A percentile compares a stretch with the other conserved stretches of the same genome.
Evolutionary conservation across 2,329 filamentous ascomycete species (phyloP).

Genomic region (Colletotrichum melonis): DNA sequence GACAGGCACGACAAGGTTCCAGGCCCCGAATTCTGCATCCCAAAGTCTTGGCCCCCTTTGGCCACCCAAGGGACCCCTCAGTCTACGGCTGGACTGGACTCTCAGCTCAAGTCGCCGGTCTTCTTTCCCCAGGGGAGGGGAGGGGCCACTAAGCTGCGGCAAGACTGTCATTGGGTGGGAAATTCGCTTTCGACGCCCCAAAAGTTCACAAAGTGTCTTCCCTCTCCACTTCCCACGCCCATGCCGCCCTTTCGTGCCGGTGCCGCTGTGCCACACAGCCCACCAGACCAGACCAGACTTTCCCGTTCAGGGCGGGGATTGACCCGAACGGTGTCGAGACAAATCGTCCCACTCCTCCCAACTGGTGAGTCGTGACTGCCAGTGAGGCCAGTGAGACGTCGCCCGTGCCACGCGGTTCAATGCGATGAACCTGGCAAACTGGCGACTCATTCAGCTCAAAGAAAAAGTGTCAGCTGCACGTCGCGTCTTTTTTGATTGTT

Average conservation of each 20-base stretch:
- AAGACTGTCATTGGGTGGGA: conserved; percentile 9
- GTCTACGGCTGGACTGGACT: not conserved
- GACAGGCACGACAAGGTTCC: conserved; percentile 5
- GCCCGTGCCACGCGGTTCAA: conserved; percentile 24
- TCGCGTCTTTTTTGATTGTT: not conserved
- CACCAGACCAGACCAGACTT: not conserved
- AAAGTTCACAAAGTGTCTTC: not conserved
- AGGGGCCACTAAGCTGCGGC: conserved; percentile 3
- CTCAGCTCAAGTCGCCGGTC: not conserved
- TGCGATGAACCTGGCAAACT: conserved; percentile 30
- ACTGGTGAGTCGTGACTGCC: too few relatives aligned
- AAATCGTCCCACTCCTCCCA: conserved; percentile 22
- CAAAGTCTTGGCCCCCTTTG: not conserved
- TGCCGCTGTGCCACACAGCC: not conserved
- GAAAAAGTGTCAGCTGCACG: not conserved
- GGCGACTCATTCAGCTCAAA: not conserved
- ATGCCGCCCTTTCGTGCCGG: not conserved
- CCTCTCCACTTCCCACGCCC: conserved; percentile 6
- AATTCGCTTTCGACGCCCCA: not conserved
- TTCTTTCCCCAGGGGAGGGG: not conserved
- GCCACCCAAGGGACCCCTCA: not conserved
- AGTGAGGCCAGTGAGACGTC: conserved; percentile 16
- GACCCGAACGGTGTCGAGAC: not conserved
- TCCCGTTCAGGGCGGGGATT: too few relatives aligned
- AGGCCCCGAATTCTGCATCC: conserved; percentile 3